Conservation (phyloP, 1,284 basidiomycete species). For the Singerocomus rubriflavus region DNA sequence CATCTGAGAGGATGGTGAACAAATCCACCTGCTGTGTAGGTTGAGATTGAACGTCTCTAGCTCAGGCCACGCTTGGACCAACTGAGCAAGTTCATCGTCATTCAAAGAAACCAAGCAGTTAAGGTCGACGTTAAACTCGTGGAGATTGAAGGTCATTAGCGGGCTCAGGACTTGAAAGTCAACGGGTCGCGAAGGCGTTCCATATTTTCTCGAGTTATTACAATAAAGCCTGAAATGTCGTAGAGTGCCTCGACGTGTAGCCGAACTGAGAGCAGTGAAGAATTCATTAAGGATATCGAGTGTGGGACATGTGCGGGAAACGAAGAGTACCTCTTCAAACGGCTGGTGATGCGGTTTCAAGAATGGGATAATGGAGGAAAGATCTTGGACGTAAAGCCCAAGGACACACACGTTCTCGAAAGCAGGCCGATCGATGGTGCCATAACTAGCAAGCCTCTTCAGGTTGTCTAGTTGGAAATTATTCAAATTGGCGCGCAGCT, state of each 20-base stretch:
- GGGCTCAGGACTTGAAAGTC: constrained; percentile 6
- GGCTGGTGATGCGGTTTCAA: constrained; percentile 5
- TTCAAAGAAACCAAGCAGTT: constrained; percentile 4
- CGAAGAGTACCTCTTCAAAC: constrained; percentile 5
- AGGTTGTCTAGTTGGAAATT: not conserved
- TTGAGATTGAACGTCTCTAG: constrained; percentile 8
- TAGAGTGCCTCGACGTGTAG: constrained; percentile 2
- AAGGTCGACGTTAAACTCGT: not conserved
- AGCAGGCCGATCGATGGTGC: not conserved
- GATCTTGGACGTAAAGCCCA: not conserved
- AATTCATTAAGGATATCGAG: not conserved
- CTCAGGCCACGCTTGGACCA: constrained; percentile 17
- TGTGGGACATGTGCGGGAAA: not conserved
- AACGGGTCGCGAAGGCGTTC: not conserved
- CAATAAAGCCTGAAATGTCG: not conserved
- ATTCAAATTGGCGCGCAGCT: not conserved
- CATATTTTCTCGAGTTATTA: not conserved
- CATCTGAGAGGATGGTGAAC: not conserved
- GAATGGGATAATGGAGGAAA: constrained; percentile 8
- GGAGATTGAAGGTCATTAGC: constrained; percentile 6
- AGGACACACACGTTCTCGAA: constrained; percentile 11
- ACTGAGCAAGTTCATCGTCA: constrained; percentile 12
- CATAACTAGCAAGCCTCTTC: not conserved
- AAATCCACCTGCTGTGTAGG: not conserved
- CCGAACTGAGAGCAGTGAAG: constrained; percentile 8